These are phyloP conservation scores for Tylopilus cervinicoccineus DNA, from an alignment of 768 basidiomycete species.

Conservation along the genomic window DNA sequence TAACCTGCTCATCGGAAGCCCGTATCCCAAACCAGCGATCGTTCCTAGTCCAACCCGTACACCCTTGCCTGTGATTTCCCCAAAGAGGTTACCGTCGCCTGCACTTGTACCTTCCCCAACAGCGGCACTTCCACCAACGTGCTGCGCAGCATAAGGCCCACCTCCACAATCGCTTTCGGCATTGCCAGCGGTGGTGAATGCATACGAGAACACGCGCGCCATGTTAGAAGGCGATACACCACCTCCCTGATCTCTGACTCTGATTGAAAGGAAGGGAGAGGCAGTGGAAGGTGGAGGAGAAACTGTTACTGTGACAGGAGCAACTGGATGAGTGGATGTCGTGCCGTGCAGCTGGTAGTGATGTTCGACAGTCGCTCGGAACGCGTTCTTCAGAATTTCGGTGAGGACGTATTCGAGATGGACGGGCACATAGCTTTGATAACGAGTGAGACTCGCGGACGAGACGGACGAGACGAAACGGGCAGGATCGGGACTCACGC, in stretches of 20 bases:
- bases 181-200: conserved; percentile 80
- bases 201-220: conserved; percentile 83
- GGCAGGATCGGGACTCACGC: conserved; percentile 51
- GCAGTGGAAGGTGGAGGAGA: conserved; percentile 45
- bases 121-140: conserved; percentile 68
- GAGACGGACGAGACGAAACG: neutral
- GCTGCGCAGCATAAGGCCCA: conserved; percentile 76
- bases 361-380: conserved; percentile 83
- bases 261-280: conserved; percentile 60
- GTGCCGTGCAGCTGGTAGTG: conserved; percentile 44
- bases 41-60: conserved; percentile 82
- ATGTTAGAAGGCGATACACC: conserved; percentile 75
- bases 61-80: conserved; percentile 74
- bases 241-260: conserved; percentile 84
- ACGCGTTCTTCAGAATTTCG: conserved; percentile 88
- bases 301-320: conserved; percentile 71
- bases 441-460: conserved; percentile 8
- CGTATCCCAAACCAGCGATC: conserved; percentile 86
- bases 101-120: conserved; percentile 41
- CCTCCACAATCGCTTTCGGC: conserved; percentile 44
- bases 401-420: conserved; percentile 91
- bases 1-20: conserved; percentile 74
- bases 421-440: conserved; percentile 73
- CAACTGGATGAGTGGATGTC: conserved; percentile 36
- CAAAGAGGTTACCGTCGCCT: conserved; percentile 57